Percentiles rank a stretch among this genome's conserved stretches.
Evolutionary conservation across 73 alveolate genomes (phyloP).

Genomic region (Blepharisma stoltei): DNA sequence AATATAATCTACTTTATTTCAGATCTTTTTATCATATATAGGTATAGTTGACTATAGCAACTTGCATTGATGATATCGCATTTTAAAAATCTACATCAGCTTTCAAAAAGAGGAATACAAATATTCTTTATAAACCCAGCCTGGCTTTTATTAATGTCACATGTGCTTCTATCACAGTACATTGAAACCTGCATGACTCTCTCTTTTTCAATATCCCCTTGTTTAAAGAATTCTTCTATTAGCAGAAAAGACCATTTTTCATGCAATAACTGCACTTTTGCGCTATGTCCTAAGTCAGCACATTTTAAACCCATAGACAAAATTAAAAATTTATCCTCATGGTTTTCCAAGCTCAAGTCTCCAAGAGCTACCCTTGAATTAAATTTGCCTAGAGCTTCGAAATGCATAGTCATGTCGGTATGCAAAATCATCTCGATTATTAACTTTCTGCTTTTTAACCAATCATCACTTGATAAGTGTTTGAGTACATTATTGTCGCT

Average conservation of each 20-base stretch:
- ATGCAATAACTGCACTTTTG: constrained; percentile 44
- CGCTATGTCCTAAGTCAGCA: constrained; percentile 35
- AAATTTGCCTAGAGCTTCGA: constrained; percentile 20
- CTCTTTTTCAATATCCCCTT: constrained; percentile 70
- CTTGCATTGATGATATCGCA: too few species aligned
- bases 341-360: neutral
- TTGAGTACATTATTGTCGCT: constrained; percentile 47
- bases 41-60: too few species aligned
- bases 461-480: constrained; percentile 36
- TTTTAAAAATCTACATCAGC: too few species aligned
- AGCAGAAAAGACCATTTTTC: constrained; percentile 61
- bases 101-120: neutral
- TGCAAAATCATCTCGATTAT: constrained; percentile 68
- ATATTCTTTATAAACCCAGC: constrained; percentile 67
- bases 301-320: neutral
- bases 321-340: neutral
- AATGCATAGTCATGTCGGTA: constrained; percentile 80
- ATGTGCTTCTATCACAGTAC: constrained; percentile 71
- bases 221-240: constrained; percentile 67
- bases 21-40: too few species aligned
- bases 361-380: neutral
- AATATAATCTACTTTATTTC: too few species aligned
- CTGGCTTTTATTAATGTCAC: constrained; percentile 57
- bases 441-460: constrained; percentile 59
- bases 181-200: constrained; percentile 47